Base-by-base conservation (phyloP, 2,329 filamentous ascomycete species). In the Tolypocladium album region DNA sequence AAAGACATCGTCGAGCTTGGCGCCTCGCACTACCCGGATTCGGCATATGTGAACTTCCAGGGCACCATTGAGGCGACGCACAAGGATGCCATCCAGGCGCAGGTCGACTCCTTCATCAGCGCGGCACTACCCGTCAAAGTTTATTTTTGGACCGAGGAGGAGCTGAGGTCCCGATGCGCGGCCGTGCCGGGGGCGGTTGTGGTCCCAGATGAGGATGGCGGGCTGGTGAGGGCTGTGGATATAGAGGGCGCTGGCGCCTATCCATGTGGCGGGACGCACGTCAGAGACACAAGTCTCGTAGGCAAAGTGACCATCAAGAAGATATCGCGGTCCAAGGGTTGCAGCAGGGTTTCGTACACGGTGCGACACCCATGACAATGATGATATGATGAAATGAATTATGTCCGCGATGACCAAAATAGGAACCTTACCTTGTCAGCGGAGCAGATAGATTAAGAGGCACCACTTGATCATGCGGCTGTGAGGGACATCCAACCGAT, bases 261-360 rank as follows among this genome's bases (percentile, higher is more conserved):
- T 74, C 87, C 88, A 1, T 90, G 88, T 70, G 88, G 88, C 7
- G 88, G 88, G 0, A 90, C 88, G 36, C 88, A 90, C 75, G 86
- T 90, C 6, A 74, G 79, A 36, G 79, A 73, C 27, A 86, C 85
- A 31, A 76, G 79, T 60, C 65, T 79, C 61, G 84, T 81, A 65
- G 84, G 85, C 1, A 79, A 80, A 68, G 82, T 84, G 4, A 81
- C 75, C 5, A 84, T 90, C 3, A 86, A 79, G 75, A 88, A 87
- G 74, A 86, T 90, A 59, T 79, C 78, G 63, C 78, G 86, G 70
- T 78, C 76, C 59, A 88, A 87, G 71, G 87, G 86, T 3, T 42
- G 38, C 22, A 57, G 55, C 55, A 57, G 39, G 39, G 55, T 57
- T 7, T 57, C 55, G 6, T 57, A 57, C 24, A 42, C 38, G 22